Conservation (phyloP, 345 rosid genomes). For the Sisymbrium altissimum region DNA sequence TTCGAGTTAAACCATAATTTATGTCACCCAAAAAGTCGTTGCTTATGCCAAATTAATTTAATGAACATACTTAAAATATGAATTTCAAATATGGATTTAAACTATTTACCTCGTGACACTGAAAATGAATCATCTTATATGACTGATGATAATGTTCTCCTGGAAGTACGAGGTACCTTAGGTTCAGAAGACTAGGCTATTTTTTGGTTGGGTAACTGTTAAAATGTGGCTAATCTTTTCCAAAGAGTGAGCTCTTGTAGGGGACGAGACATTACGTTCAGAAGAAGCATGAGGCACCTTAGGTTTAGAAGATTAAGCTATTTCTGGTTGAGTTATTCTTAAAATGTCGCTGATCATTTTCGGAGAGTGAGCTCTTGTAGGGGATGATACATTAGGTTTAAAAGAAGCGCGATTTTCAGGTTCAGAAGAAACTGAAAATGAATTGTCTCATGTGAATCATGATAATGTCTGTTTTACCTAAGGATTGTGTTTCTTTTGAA, state of each 20-base stretch:
- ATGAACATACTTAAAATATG: constrained; percentile 43
- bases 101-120: constrained; percentile 34
- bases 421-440: too few species aligned
- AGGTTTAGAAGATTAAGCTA: constrained; percentile 38
- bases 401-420: constrained; percentile 17
- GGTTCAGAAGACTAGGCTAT: too few species aligned
- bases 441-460: too few species aligned
- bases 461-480: too few species aligned
- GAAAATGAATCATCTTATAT: constrained; percentile 34
- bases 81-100: constrained; percentile 9
- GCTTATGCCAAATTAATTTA: constrained; percentile 28
- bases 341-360: constrained; percentile 32
- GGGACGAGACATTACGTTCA: too few species aligned
- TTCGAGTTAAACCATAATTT: constrained; percentile 17
- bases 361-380: constrained; percentile 35
- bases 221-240: too few species aligned
- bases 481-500: too few species aligned
- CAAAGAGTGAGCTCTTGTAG: too few species aligned
- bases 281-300: constrained; percentile 39
- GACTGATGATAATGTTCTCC: too few species aligned
- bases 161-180: too few species aligned
- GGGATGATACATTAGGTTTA: constrained; percentile 4
- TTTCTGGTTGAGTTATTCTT: constrained; percentile 31
- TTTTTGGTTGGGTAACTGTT: too few species aligned
- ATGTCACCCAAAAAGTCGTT: constrained; percentile 58